Base-by-base conservation (phyloP, 1,284 basidiomycete species). In the Irpex rosettiformis region DNA sequence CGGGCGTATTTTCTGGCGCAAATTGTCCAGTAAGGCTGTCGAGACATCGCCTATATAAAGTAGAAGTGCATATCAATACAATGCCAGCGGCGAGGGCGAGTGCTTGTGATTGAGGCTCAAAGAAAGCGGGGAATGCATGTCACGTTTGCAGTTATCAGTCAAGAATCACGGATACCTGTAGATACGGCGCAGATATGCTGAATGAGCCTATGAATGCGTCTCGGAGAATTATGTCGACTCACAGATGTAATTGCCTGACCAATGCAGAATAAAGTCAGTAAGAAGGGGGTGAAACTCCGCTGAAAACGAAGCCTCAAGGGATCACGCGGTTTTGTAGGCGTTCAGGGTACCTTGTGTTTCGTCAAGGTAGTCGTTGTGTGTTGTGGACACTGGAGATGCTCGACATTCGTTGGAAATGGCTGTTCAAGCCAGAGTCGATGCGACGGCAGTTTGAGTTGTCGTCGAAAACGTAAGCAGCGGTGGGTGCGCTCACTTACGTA, bases 401-500 rank as follows among this genome's bases (percentile, higher is more conserved):
- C 33, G 11, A 45, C 43, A 45, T n/a, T 45, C 7, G 43, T 45
- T 45, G 5, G 21, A 45, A 18, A 22, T 18, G 43, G 18, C 21
- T 11, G 43, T 45, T 18, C 21, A 45, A 22, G 43, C 21, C 43
- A 22, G 21, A 45, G 43, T 11, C 10, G 43, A 18, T 45, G 43
- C 13, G 18, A 43, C 42, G 42, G 4, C 5, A 21, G 18, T 18
- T 22, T 18, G 18, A n/a, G 8, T 18, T 45, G 43, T n/a, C n/a
- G n/a, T n/a, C n/a, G n/a, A n/a, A n/a, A n/a, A n/a, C n/a, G n/a
- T n/a, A n/a, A n/a, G n/a, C n/a, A n/a, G 43, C 43, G 43, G 21
- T 45, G 43, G 21, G 27, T 51, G 48, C 21, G 48, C 48, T 25
- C 10, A 21, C 56, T 57, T 57, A 57, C 24, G 28, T 57, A 57